phyloP scores from a whole-genome alignment of 208 protist genomes.

The Trypanosoma congolense region DNA sequence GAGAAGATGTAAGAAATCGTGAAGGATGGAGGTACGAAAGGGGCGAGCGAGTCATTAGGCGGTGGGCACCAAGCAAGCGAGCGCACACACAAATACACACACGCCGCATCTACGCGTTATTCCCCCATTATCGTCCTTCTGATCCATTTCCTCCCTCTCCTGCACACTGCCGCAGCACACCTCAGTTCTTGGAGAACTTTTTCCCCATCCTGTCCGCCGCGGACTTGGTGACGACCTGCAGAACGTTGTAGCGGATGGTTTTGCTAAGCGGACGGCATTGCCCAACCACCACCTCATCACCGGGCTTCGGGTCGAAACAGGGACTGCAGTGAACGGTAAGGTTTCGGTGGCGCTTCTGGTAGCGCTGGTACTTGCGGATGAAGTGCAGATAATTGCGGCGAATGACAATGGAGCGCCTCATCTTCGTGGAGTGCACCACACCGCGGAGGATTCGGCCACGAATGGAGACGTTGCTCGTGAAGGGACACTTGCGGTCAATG shows the following conservation, averaged over 20 bases:
- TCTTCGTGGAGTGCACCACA: constrained; percentile 98
- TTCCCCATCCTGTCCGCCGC: constrained; percentile 82
- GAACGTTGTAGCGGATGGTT: constrained; percentile 99
- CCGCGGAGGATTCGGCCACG: constrained; percentile 98
- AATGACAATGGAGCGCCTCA: constrained; percentile 98
- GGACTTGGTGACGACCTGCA: constrained; percentile 91
- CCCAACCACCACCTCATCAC: constrained; percentile 98
- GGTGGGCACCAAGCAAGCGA: too few relatives aligned
- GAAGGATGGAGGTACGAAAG: too few relatives aligned
- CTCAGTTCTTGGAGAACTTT: constrained; percentile 86
- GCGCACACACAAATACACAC: too few relatives aligned
- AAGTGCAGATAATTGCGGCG: constrained; percentile 99
- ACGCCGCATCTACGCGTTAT: too few relatives aligned
- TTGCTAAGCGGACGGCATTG: constrained; percentile 99
- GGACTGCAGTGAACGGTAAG: constrained; percentile 98
- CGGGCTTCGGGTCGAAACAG: constrained; percentile 96
- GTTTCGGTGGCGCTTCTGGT: constrained; percentile 99
- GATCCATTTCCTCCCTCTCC: too few relatives aligned
- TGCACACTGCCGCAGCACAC: too few relatives aligned
- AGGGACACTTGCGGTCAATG: constrained; percentile 99
- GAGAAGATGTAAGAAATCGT: too few relatives aligned
- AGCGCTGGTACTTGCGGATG: constrained; percentile 99
- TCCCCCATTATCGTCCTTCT: too few relatives aligned
- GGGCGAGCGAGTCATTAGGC: too few relatives aligned
- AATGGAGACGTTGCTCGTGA: constrained; percentile 99